Conservation (phyloP, 2,329 filamentous ascomycete species). For the Hypoxylon sp. region DNA sequence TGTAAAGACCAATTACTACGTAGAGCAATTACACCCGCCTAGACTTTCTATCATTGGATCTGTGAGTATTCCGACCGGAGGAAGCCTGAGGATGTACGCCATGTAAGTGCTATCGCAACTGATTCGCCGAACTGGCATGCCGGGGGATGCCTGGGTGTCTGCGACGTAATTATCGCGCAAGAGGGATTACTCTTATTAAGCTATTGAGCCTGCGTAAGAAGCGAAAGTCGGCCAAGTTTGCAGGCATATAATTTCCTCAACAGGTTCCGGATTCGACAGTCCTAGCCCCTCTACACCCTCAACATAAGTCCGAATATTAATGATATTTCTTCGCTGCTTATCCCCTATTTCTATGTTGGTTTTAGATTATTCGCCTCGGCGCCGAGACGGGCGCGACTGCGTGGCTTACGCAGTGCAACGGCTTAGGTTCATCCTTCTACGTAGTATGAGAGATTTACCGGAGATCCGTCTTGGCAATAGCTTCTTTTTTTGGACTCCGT, state of each 20-base stretch:
- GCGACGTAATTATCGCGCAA: slow-evolving; percentile 45
- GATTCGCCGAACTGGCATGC: slow-evolving; percentile 37
- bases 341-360: slow-evolving; percentile 34
- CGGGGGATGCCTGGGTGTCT: slow-evolving; percentile 27
- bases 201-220: slow-evolving; percentile 5
- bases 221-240: slow-evolving; percentile 21
- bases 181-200: slow-evolving; percentile 32
- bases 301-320: slow-evolving; percentile 41
- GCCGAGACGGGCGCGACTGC: slow-evolving; percentile 40
- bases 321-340: slow-evolving; percentile 33
- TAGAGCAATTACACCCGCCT: slow-evolving; percentile 42
- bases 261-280: slow-evolving; percentile 31
- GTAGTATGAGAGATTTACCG: slow-evolving; percentile 46
- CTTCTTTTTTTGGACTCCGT: slow-evolving; percentile 36
- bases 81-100: slow-evolving; percentile 29
- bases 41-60: slow-evolving; percentile 36
- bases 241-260: slow-evolving; percentile 37
- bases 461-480: slow-evolving; percentile 48
- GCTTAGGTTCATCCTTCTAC: slow-evolving; percentile 28
- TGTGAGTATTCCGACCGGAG: slow-evolving; percentile 30
- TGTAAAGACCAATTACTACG: slow-evolving; percentile 36
- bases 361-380: slow-evolving; percentile 42
- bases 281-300: slow-evolving; percentile 26
- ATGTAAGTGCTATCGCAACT: slow-evolving; percentile 43
- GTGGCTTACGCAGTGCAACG: slow-evolving; percentile 35